Base-by-base conservation (phyloP, 768 basidiomycete genomes). In the Lactarius trivialis region DNA sequence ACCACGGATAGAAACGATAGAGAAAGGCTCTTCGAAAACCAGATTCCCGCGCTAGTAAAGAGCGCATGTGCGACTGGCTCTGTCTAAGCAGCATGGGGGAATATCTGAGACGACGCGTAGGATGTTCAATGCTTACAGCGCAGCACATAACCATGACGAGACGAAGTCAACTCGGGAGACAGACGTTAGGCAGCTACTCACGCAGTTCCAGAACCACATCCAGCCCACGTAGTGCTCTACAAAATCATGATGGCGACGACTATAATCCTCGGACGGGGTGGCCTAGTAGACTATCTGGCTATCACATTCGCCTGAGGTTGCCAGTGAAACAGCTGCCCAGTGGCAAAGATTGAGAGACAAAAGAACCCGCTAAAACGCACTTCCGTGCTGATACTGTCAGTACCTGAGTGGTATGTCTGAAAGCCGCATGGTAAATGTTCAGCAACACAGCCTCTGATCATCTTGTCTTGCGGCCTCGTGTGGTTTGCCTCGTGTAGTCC, bases 341-440 rank as follows among this genome's bases (percentile, higher is more conserved):
- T 21, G n/a, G n/a, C n/a, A n/a, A n/a, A n/a, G n/a, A n/a, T n/a
- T n/a, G n/a, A n/a, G n/a, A 7, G 17, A 43, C 19, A 57, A 11
- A 52, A 32, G 30, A 21, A 33, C 51, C 55, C 37, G 21, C 36
- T 28, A n/a, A 43, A 34, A 9, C 14, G n/a, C 21, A 30, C 24
- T 24, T 37, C 37, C 49, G 55, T 19, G 34, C 12, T 15, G 9
- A 41, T 32, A 9, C 50, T 17, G 28, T 37, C 52, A 17, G 32
- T 41, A 17, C 17, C 14, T 24, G 15, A 51, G 15, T 15, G 7
- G 30, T 11, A 68, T 70, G 53, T 53, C 45, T 45, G 41, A 63
- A 55, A 61, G 67, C 34, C 62, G 65, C 68, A 45, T 67, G 62
- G 61, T 45, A 61, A 56, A 59, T 19, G 57, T 63, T 66, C 24